Conservation (phyloP, 1,284 basidiomycete species). For the Ganoderma meredithae region DNA sequence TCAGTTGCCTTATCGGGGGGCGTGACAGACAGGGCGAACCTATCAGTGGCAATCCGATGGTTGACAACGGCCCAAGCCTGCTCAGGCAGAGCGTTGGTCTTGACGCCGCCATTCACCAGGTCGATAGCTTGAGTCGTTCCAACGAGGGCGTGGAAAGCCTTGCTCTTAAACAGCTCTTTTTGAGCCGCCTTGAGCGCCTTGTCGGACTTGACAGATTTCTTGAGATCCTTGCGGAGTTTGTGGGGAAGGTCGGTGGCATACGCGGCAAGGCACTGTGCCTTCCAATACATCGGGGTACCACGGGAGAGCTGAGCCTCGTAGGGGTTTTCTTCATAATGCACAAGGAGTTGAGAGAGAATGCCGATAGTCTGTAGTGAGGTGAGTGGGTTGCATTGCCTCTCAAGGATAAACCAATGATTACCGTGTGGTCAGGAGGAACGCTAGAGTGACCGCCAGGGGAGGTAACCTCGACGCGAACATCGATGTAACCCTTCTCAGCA, state of each 20-base stretch:
- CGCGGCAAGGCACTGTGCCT: conserved; percentile 52
- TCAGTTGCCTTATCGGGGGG: conserved; percentile 22
- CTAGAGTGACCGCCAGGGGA: conserved; percentile 76
- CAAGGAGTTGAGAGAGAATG: conserved; percentile 58
- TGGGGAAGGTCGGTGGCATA: conserved; percentile 53
- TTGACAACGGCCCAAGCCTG: conserved; percentile 61
- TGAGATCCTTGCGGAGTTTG: conserved; percentile 47
- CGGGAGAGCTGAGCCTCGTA: conserved; percentile 48
- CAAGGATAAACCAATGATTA: conserved; percentile 32
- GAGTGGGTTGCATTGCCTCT: background rate
- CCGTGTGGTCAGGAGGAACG: conserved; percentile 63
- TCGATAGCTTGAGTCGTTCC: conserved; percentile 70
- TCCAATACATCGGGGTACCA: conserved; percentile 52
- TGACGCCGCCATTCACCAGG: conserved; percentile 66
- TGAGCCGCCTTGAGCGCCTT: conserved; percentile 51
- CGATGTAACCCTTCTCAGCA: conserved; percentile 72
- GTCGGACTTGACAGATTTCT: conserved; percentile 48
- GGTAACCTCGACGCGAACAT: conserved; percentile 59
- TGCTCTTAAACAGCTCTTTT: conserved; percentile 44
- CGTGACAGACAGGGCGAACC: conserved; percentile 36
- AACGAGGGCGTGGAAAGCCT: conserved; percentile 44
- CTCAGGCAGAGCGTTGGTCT: conserved; percentile 68
- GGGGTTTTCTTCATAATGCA: conserved; percentile 58
- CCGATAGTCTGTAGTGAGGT: conserved; percentile 55
- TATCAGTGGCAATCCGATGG: conserved; percentile 56